Base-by-base conservation (phyloP, 345 rosid genomes). In the Eucalyptus albens region DNA sequence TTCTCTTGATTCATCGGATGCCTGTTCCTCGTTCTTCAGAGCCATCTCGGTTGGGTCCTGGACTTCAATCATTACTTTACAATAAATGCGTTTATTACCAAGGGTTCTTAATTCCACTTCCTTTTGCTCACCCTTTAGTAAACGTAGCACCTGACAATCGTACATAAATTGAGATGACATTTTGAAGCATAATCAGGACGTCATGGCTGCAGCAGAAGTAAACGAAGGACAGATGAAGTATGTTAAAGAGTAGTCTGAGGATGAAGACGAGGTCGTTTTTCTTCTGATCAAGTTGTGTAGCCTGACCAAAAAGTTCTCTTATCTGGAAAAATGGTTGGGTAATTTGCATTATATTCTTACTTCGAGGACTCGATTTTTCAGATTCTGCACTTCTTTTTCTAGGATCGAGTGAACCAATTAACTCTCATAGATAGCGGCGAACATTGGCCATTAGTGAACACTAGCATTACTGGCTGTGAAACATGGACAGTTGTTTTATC, bases 281-380 rank as follows among this genome's bases (percentile, higher is more conserved):
- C 81, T 72, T 37, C 22, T 3, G 22, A 72, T 72, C 45, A 72
- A n/a, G 19, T 37, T 2, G 82, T 21, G 8, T 72, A 10, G 8
- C 15, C 82, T 21, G 6, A 72, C 26, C 12, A 6, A 72, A 72
- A 11, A 19, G 2, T 7, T 37, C 83, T 11, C 83, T 21, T 77
- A 21, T 37, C 47, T 3, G 47, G 83, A 77, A 77, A 21, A 37
- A 22, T 37, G 83, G 15, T 21, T 77, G 47, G 4, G 2, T 2
- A 11, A 72, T 29, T 65, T 65, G 77, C 77, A 65, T 65, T 65
- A 65, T n/a, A 29, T n/a, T 65, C 77, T 65, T 65, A 2, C 29
- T 37, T 37, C 1, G 15, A 0, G 2, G 47, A 77, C 27, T 77
- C 1, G 1, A 72, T 19, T 77, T 77, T 21, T 77, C 8, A 21